phyloP scores from a whole-genome alignment of 2,329 filamentous ascomycete genomes.

The Ilyonectria sp. region DNA sequence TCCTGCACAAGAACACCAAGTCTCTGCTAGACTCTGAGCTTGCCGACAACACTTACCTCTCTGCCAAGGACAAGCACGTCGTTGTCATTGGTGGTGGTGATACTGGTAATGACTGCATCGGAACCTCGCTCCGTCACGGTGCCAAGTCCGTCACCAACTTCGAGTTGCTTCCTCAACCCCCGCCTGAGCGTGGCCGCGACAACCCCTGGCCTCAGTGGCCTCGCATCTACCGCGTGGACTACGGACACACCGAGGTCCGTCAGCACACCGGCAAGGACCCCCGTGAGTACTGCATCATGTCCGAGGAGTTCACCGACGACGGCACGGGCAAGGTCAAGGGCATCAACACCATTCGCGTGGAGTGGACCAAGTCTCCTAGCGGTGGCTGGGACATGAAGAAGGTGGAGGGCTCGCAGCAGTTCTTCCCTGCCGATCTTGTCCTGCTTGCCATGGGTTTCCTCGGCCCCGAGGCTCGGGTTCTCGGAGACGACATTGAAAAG shows the following conservation, averaged over 20 bases:
- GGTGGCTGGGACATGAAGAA: slow-evolving; percentile 99
- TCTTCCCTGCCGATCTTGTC: slow-evolving; percentile 96
- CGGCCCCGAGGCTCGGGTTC: slow-evolving; percentile 89
- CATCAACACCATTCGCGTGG: slow-evolving; percentile 95
- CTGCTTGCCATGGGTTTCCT: slow-evolving; percentile 98
- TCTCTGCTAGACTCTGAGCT: slow-evolving; percentile 94
- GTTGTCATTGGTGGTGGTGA: slow-evolving; percentile 98
- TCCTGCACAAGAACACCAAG: slow-evolving; percentile 98
- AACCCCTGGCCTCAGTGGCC: slow-evolving; percentile 99
- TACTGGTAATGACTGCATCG: slow-evolving; percentile 98
- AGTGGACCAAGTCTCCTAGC: slow-evolving; percentile 91
- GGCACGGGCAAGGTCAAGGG: slow-evolving; percentile 91
- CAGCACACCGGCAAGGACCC: slow-evolving; percentile 97
- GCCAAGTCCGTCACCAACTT: slow-evolving; percentile 98
- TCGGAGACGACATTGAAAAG: slow-evolving; percentile 91
- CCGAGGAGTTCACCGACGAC: slow-evolving; percentile 94
- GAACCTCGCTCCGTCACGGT: slow-evolving; percentile 94
- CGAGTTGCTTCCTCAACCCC: slow-evolving; percentile 93
- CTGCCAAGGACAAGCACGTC: slow-evolving; percentile 95
- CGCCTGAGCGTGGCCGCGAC: slow-evolving; percentile 89
- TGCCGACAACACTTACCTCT: slow-evolving; percentile 88
- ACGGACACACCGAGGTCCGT: slow-evolving; percentile 95
- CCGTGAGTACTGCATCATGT: slow-evolving; percentile 98
- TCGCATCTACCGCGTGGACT: slow-evolving; percentile 97
- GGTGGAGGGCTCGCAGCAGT: slow-evolving; percentile 91